Conservation (phyloP, 441 rosid species). For the Daphne laureola region DNA sequence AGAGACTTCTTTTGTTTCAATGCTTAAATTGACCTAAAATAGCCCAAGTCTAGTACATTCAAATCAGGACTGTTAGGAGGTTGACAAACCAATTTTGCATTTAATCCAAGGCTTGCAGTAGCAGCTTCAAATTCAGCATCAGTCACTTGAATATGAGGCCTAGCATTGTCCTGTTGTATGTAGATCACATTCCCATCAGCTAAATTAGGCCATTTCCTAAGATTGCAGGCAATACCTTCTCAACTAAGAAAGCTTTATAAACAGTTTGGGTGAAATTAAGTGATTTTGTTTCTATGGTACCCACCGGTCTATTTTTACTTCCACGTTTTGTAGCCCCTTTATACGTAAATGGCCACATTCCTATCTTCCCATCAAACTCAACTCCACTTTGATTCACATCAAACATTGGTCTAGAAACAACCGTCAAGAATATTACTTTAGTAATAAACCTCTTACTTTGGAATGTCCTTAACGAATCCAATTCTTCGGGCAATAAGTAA, state of each 20-base stretch:
- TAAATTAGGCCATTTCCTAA: background rate
- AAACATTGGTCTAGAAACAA: slow-evolving; percentile 3
- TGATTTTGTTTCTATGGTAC: background rate
- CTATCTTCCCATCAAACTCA: slow-evolving; percentile 1
- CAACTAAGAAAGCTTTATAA: background rate
- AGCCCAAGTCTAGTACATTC: slow-evolving; percentile 7
- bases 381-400: no score
- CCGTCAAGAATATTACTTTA: slow-evolving; percentile 2
- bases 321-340: background rate
- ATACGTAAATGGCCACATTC: background rate
- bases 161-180: slow-evolving; percentile 10
- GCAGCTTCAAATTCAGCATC: background rate
- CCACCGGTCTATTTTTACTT: background rate
- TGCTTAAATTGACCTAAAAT: background rate
- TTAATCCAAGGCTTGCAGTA: background rate
- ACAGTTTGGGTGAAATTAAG: background rate
- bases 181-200: background rate
- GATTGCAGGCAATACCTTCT: background rate
- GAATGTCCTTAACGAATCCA: background rate
- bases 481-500: background rate
- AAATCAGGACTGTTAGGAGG: slow-evolving; percentile 1
- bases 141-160: background rate
- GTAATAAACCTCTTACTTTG: slow-evolving; percentile 1
- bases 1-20: slow-evolving; percentile 6
- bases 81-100: background rate